Conservation (phyloP, 805 yeast genomes). For the Candida koratica region DNA sequence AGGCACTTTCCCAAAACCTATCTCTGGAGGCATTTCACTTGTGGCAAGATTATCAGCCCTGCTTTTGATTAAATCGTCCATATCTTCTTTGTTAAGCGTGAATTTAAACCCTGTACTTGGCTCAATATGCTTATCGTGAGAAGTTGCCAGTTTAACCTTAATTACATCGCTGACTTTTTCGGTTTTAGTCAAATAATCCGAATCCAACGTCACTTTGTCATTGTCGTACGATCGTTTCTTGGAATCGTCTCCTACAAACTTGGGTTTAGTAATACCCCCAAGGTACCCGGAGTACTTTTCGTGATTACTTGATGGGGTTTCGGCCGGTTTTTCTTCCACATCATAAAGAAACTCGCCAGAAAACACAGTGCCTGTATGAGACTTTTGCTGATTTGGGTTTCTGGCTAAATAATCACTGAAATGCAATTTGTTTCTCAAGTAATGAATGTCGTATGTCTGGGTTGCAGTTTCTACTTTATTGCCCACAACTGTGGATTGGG, state of each 20-base stretch:
- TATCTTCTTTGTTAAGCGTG: conserved; percentile 26
- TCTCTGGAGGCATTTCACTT: conserved; percentile 1
- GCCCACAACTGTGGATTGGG: conserved; percentile 12
- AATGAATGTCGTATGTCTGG: conserved; percentile 35
- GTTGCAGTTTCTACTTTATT: conserved; percentile 40
- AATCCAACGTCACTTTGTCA: conserved; percentile 21
- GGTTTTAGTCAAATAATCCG: conserved; percentile 22
- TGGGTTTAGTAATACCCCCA: conserved; percentile 31
- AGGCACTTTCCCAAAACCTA: conserved; percentile 6
- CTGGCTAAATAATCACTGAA: conserved; percentile 20
- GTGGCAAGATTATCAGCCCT: conserved; percentile 6
- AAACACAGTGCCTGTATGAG: conserved; percentile 24
- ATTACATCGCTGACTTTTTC: conserved; percentile 27
- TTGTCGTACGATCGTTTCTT: conserved; percentile 9
- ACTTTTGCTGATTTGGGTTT: conserved; percentile 15
- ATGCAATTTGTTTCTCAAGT: conserved; percentile 25
- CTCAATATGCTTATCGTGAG: conserved; percentile 11
- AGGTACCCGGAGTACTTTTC: conserved; percentile 30
- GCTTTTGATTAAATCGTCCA: conserved; percentile 23
- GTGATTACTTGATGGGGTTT: not conserved
- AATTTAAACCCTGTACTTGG: conserved; percentile 41
- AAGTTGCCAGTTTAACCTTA: conserved; percentile 25
- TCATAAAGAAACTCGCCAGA: conserved; percentile 39
- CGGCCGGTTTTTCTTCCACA: conserved; percentile 14
- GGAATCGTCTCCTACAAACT: conserved; percentile 17